phyloP scores from a whole-genome alignment of 768 basidiomycete genomes.

The Naganishia friedmannii region DNA sequence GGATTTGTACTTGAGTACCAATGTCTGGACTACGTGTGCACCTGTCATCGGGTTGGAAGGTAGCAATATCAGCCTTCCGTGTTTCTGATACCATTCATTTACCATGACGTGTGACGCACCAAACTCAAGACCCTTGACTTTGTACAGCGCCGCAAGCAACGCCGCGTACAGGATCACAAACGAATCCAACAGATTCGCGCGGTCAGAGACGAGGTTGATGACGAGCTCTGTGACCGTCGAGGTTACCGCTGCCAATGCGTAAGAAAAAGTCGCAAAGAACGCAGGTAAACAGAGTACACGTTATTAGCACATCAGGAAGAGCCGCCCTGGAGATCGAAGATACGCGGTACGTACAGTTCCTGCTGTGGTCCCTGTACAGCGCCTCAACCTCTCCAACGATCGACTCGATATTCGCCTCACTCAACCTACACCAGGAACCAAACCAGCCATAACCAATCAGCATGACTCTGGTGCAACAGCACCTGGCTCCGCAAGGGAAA shows the following conservation, averaged over 20 bases:
- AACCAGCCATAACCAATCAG: background rate
- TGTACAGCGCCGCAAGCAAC: slow-evolving; percentile 75
- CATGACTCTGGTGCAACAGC: background rate
- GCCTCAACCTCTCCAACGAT: slow-evolving; percentile 73
- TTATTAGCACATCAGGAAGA: too few species aligned
- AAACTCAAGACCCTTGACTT: slow-evolving; percentile 79
- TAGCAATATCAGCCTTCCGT: too few species aligned
- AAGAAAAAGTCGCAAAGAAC: too few species aligned
- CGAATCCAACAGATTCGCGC: slow-evolving; percentile 77
- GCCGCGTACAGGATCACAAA: slow-evolving; percentile 86
- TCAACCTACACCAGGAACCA: slow-evolving; percentile 56
- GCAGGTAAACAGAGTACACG: too few species aligned
- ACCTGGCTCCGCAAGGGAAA: too few species aligned
- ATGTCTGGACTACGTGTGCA: slow-evolving; percentile 75
- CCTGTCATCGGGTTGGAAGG: slow-evolving; percentile 54
- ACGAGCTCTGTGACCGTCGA: slow-evolving; percentile 72
- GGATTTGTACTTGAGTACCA: slow-evolving; percentile 60
- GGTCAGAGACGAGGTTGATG: slow-evolving; percentile 72
- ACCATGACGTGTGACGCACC: slow-evolving; percentile 57
- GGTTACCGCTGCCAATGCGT: slow-evolving; percentile 91
- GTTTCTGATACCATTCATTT: too few species aligned
- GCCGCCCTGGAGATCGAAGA: too few species aligned
- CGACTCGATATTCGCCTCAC: slow-evolving; percentile 77
- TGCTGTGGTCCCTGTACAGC: slow-evolving; percentile 69
- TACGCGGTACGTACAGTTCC: slow-evolving; percentile 63